Percentiles rank a stretch among this genome's conserved stretches.
These are phyloP conservation scores for Podaxis sp. DNA, from an alignment of 768 basidiomycete genomes.

Conservation along the genomic window DNA sequence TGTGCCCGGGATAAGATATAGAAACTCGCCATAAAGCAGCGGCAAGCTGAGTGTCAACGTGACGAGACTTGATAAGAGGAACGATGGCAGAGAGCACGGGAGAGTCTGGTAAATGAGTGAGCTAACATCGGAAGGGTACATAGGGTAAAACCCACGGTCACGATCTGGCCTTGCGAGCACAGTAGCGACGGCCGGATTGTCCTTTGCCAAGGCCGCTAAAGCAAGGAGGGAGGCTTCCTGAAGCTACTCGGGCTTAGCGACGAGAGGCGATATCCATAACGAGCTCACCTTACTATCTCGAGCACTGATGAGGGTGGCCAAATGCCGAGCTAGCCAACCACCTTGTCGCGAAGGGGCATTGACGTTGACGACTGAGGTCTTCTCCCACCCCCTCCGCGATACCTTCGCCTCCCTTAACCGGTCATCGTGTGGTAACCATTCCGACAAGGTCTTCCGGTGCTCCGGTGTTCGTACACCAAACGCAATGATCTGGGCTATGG, in stretches of 20 bases:
- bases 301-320: conserved; percentile 47
- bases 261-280: background rate
- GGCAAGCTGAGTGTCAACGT: conserved; percentile 63
- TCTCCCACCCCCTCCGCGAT: conserved; percentile 72
- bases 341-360: conserved; percentile 44
- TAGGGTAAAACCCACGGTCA: conserved; percentile 31
- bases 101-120: conserved; percentile 23
- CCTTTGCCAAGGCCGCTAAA: conserved; percentile 64
- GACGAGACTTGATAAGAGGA: conserved; percentile 56
- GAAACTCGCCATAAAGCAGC: conserved; percentile 63
- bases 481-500: conserved; percentile 61
- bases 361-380: conserved; percentile 39
- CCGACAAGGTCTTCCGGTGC: conserved; percentile 52
- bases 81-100: conserved; percentile 46
- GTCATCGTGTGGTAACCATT: conserved; percentile 64
- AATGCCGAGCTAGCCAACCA: conserved; percentile 58
- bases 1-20: background rate
- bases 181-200: conserved; percentile 53
- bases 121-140: background rate
- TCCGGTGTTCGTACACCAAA: conserved; percentile 46
- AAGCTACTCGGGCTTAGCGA: conserved; percentile 34
- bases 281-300: conserved; percentile 54
- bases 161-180: conserved; percentile 43
- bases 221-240: conserved; percentile 69
- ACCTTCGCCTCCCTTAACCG: conserved; percentile 48